Base-by-base conservation (phyloP, 805 yeast genomes). In the Saccharomycopsis fodiens region DNA sequence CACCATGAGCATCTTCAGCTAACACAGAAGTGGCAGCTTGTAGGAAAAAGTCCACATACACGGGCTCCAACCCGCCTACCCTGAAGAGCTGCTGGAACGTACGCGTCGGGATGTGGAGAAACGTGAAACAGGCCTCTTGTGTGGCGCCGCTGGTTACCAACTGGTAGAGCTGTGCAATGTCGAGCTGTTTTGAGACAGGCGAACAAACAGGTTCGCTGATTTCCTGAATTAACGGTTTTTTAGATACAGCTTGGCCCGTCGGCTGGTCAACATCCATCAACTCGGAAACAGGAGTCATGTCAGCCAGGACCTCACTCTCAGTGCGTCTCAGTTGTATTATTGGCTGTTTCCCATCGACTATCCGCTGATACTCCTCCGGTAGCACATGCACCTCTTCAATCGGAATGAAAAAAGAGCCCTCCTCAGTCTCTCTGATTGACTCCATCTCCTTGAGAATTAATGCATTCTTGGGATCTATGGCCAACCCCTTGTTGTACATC, bases 181-280 rank as follows among this genome's bases (percentile, higher is more conserved):
- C 49, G 23, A 23, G 42, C 72, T 68, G 40, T 19, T n/a, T 36
- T 7, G 29, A 7, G 29, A 7, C 29, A 25, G 29, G 29, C 69
- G 59, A 76, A 63, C 59, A 49, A 68, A 53, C 64, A 68, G 67
- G 60, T 61, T 12, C 69, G 66, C 22, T 36, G 4, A 73, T 64
- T 6, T 76, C 69, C 34, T 82, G 82, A 0, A 60, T 58, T 6
- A 68, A 66, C 2, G 80, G 79, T 3, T 64, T 68, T 42, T 65
- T 69, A n/a, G n/a, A n/a, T n/a, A n/a, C n/a, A n/a, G n/a, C n/a
- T n/a, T n/a, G n/a, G n/a, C n/a, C n/a, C n/a, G n/a, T n/a, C 6
- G 3, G 45, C 17, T 7, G n/a, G 4, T 35, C 7, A 13, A 25
- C 20, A 27, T 25, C 15, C 19, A 25, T 15, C 19, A 8, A 6